Evolutionary conservation across 805 yeast genomes (phyloP).

Genomic region (Debaryomyces prosopidis): DNA sequence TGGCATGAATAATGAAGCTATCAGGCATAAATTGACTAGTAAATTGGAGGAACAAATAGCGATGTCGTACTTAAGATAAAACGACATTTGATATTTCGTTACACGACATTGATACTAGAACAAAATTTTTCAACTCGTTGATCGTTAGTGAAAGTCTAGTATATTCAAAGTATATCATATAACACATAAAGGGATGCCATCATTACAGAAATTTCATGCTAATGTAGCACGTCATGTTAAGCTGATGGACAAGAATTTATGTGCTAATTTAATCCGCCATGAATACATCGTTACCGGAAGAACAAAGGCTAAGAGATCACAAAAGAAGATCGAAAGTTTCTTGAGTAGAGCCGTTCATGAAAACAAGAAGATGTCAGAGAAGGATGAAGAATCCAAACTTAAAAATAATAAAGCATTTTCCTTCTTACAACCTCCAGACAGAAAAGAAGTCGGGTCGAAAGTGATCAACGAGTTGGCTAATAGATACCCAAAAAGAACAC

Average conservation of each 20-base stretch:
- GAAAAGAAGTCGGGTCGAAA: conserved; percentile 51
- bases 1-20: too few relatives aligned
- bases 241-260: conserved; percentile 46
- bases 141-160: too few relatives aligned
- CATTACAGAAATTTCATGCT: conserved; percentile 41
- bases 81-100: too few relatives aligned
- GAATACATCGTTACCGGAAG: conserved; percentile 44
- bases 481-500: conserved; percentile 61
- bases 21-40: too few relatives aligned
- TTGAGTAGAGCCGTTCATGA: conserved; percentile 31
- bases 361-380: conserved; percentile 18
- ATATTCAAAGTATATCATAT: too few relatives aligned
- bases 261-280: conserved; percentile 45
- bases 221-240: conserved; percentile 43
- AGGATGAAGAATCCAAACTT: conserved; percentile 14
- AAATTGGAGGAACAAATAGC: too few relatives aligned
- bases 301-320: conserved; percentile 46
- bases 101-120: too few relatives aligned
- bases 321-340: conserved; percentile 39
- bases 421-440: conserved; percentile 51
- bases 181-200: conserved; percentile 28
- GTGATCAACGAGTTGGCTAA: conserved; percentile 63
- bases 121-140: too few relatives aligned
- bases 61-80: too few relatives aligned
- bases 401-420: conserved; percentile 16